Conservation (phyloP, 108 stramenopile genomes). For the Cyclostephanos invisitatus region DNA sequence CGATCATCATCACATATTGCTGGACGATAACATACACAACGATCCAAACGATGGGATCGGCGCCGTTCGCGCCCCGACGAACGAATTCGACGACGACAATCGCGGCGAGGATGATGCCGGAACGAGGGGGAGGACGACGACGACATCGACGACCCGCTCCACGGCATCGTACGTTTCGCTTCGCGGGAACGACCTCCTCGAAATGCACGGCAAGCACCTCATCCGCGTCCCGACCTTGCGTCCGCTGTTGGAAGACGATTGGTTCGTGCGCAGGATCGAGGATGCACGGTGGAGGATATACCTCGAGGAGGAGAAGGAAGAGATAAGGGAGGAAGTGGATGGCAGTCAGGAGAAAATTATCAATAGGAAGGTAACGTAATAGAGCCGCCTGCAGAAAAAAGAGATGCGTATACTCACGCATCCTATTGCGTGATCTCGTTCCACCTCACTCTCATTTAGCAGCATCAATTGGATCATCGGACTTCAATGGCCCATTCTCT, state of each 20-base stretch:
- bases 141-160: not conserved
- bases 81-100: not conserved
- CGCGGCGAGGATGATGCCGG: not conserved
- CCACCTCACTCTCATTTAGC: not conserved
- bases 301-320: conserved; percentile 12
- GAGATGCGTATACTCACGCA: not conserved
- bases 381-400: not conserved
- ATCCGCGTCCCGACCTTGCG: conserved; percentile 81
- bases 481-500: not conserved
- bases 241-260: conserved; percentile 68
- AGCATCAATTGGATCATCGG: not conserved
- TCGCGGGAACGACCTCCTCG: conserved; percentile 44
- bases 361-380: not conserved
- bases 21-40: conserved; percentile 91
- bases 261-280: conserved; percentile 74
- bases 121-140: not conserved
- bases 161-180: conserved; percentile 45
- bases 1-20: conserved; percentile 74
- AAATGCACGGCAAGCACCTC: conserved; percentile 72
- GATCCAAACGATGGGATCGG: conserved; percentile 71
- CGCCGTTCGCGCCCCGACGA: conserved; percentile 54
- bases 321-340: not conserved
- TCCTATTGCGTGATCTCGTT: not conserved
- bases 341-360: not conserved
- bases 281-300: conserved; percentile 43